These are phyloP conservation scores for Triticum timopheevii DNA, from an alignment of 176 grass and related monocot genomes.

Conservation along the genomic window DNA sequence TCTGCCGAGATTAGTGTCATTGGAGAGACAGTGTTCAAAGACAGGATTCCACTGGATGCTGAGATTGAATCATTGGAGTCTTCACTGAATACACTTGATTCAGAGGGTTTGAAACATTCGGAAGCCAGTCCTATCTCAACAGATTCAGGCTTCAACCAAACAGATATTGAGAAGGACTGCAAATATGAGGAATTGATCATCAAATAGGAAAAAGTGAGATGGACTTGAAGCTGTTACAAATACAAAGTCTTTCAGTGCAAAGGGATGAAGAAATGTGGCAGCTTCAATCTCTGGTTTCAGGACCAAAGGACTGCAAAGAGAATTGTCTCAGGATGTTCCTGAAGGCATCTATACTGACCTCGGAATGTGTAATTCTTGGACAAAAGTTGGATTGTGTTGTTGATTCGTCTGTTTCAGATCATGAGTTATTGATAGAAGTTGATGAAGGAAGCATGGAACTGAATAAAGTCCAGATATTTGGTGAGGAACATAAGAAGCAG, in stretches of 20 bases:
- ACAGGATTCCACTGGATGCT: conserved; percentile 52
- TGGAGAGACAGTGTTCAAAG: conserved; percentile 33
- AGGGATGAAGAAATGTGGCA: conserved; percentile 48
- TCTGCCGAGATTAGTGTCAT: conserved; percentile 45
- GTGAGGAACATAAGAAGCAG: too few relatives aligned
- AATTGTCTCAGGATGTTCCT: conserved; percentile 57
- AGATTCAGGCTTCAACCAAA: conserved; percentile 25
- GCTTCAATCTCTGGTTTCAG: conserved; percentile 59
- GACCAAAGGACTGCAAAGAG: conserved; percentile 58
- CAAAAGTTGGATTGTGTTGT: conserved; percentile 53
- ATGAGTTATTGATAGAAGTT: conserved; percentile 83
- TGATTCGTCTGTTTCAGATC: conserved; percentile 60
- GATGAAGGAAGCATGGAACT: conserved; percentile 59
- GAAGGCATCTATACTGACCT: conserved; percentile 40
- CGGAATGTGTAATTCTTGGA: conserved; percentile 49
- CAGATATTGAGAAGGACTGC: conserved; percentile 25
- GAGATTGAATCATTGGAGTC: conserved; percentile 54
- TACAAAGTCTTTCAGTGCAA: conserved; percentile 40
- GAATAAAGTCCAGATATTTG: conserved; percentile 76
- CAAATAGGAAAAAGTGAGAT: conserved; percentile 50
- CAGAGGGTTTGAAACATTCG: conserved; percentile 31
- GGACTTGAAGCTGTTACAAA: conserved; percentile 50
- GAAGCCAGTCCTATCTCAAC: conserved; percentile 17
- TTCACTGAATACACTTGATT: conserved; percentile 43
- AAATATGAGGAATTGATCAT: conserved; percentile 51